phyloP scores from a whole-genome alignment of 768 basidiomycete species.

The Holtermanniella nyarrowii region DNA sequence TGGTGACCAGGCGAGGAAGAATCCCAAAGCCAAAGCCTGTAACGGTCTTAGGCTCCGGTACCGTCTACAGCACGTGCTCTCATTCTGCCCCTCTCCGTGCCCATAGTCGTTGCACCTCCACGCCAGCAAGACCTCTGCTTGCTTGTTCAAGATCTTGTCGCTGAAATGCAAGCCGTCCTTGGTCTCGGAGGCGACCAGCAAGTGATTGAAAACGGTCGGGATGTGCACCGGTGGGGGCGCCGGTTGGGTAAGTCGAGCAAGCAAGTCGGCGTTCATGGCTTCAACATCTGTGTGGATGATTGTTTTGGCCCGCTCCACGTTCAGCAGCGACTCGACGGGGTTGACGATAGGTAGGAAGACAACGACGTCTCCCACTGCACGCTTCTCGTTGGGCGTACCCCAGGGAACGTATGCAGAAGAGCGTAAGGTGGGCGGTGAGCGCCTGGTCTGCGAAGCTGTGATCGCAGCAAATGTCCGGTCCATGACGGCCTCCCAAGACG shows the following conservation, averaged over 20 bases:
- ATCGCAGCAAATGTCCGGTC: slow-evolving; percentile 53
- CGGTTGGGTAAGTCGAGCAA: slow-evolving; percentile 52
- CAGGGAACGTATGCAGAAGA: not conserved
- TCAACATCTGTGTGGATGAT: slow-evolving; percentile 72
- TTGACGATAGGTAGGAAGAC: slow-evolving; percentile 70
- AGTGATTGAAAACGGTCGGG: slow-evolving; percentile 68
- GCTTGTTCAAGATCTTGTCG: slow-evolving; percentile 52
- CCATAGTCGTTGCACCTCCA: slow-evolving; percentile 62
- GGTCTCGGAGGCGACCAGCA: slow-evolving; percentile 64
- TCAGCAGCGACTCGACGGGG: slow-evolving; percentile 57
- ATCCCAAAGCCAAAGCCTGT: slow-evolving; percentile 28
- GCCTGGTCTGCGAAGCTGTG: slow-evolving; percentile 16
- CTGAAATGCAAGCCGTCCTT: slow-evolving; percentile 78
- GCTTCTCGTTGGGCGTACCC: not conserved
- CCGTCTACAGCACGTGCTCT: slow-evolving; percentile 68
- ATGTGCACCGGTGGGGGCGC: slow-evolving; percentile 47
- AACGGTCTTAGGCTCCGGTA: slow-evolving; percentile 56
- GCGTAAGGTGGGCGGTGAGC: not conserved
- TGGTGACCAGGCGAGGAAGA: slow-evolving; percentile 46
- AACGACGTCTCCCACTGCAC: slow-evolving; percentile 57
- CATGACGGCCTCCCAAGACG: slow-evolving; percentile 66
- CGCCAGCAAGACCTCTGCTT: slow-evolving; percentile 70
- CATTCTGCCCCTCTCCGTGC: slow-evolving; percentile 26
- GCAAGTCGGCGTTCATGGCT: slow-evolving; percentile 80
- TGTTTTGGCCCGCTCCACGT: slow-evolving; percentile 53